Base-by-base conservation (phyloP, 2,329 filamentous ascomycete genomes). In the Fonsecaea erecta region DNA sequence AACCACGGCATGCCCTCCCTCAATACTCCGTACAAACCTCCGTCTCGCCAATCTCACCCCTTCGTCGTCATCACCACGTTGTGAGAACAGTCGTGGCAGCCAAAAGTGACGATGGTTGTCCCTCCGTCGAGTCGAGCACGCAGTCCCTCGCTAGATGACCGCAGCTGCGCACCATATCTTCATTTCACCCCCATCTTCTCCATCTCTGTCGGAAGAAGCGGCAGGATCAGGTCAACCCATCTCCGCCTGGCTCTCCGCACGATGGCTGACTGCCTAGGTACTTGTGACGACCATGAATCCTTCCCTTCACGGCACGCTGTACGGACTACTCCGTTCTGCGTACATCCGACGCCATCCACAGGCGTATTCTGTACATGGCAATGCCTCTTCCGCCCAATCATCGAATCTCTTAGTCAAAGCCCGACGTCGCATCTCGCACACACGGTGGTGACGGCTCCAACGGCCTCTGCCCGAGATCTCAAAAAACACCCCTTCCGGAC, bases 321-420 rank as follows among this genome's bases (percentile, higher is more conserved):
- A 48, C 43, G 43, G 43, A 48, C 43, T 24, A 48, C 43, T 48
- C 43, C 43, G 43, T 26, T 9, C 52, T 34, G 52, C 14, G 28
- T 30, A 53, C 52, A 53, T 53, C 52, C 28, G 32, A n/a, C 12
- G 26, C 52, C 11, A 24, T 34, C 51, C 18, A 53, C 32, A 53
- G 24, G 26, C 51, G 14, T 18, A 32, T 30, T 53, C 26, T 53
- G 32, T 21, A 14, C 52, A 35, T 53, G 32, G 16, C 6, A 53
- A 21, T 53, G 3, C 52, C 12, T 5, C 28, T 18, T 28, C 37
- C 37, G 43, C 34, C 34, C 55, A 59, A 48, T 48, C 28, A 59
- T 48, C 34, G 35, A 43, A 30, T 37, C 35, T 51, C 6, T 59
- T 59, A 59, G 55, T 59, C 55, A 59, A n/a, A 21, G 52, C 26